Conservation (phyloP, 192 early-diverging fungal genomes). For the Mortierella hygrophila region DNA sequence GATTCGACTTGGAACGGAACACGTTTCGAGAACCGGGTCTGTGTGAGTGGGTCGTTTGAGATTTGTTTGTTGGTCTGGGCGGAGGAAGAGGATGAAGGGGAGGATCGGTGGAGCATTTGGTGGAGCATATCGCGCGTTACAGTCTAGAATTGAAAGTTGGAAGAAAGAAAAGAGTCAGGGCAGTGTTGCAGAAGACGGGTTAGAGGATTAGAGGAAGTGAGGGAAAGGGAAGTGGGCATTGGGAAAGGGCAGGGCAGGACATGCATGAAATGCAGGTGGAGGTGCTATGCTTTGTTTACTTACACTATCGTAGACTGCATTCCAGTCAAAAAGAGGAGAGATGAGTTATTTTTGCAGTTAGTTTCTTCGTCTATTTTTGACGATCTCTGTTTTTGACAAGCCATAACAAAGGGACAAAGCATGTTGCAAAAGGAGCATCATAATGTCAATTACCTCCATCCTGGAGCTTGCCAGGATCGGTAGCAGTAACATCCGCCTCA, state of each 20-base stretch:
- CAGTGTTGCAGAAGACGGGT: neutral
- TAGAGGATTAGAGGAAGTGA: neutral
- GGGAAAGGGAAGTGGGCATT: too few relatives aligned
- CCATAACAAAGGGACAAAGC: too few relatives aligned
- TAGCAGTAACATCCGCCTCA: neutral
- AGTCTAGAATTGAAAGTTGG: constrained; percentile 2
- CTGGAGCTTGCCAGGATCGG: neutral
- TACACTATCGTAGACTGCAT: constrained; percentile 15
- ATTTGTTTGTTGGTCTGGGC: neutral
- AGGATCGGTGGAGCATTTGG: constrained; percentile 1
- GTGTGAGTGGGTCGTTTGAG: constrained; percentile 19
- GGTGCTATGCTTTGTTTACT: neutral
- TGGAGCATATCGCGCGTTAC: constrained; percentile 25
- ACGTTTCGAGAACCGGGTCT: constrained; percentile 22
- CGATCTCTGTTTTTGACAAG: neutral
- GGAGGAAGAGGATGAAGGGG: too few relatives aligned
- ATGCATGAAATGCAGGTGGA: neutral
- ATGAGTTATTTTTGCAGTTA: neutral
- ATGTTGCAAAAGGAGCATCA: too few relatives aligned
- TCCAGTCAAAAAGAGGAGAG: neutral
- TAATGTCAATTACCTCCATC: neutral
- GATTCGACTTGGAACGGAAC: constrained; percentile 39
- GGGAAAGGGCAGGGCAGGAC: neutral
- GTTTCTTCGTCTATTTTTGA: neutral
- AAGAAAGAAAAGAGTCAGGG: neutral